Evolutionary conservation across 805 yeast species (phyloP).

Genomic region (Candida maesae): DNA sequence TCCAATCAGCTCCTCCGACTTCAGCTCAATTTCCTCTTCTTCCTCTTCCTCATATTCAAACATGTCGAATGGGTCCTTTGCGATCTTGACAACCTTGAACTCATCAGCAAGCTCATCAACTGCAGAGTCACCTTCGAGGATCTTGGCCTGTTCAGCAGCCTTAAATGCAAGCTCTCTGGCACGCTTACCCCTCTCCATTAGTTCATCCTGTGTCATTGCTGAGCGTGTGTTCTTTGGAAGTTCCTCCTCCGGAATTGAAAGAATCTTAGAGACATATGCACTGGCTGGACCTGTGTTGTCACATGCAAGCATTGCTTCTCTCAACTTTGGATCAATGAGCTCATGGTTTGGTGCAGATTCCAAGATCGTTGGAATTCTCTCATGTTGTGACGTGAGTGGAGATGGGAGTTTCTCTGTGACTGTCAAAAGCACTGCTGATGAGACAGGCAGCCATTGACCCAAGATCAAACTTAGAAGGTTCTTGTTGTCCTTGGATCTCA

Average conservation of each 20-base stretch:
- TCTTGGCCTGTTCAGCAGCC: slow-evolving; percentile 56
- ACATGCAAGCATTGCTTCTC: slow-evolving; percentile 60
- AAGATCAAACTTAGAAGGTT: slow-evolving; percentile 60
- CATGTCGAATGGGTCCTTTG: slow-evolving; percentile 35
- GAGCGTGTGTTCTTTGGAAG: slow-evolving; percentile 54
- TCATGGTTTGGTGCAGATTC: slow-evolving; percentile 51
- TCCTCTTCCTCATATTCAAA: slow-evolving; percentile 53
- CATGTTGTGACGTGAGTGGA: slow-evolving; percentile 71
- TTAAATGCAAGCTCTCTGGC: slow-evolving; percentile 66
- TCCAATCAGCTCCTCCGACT: slow-evolving; percentile 72
- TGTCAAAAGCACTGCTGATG: slow-evolving; percentile 78
- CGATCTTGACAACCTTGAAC: slow-evolving; percentile 16
- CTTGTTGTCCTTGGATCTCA: slow-evolving; percentile 73
- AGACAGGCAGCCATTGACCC: slow-evolving; percentile 93
- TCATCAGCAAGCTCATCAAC: slow-evolving; percentile 25
- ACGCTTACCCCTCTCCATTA: slow-evolving; percentile 55
- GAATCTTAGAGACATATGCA: slow-evolving; percentile 86
- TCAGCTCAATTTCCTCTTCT: slow-evolving; percentile 35
- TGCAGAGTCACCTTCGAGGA: slow-evolving; percentile 14
- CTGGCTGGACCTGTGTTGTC: slow-evolving; percentile 59
- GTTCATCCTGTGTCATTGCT: slow-evolving; percentile 48
- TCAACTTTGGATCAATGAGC: slow-evolving; percentile 45
- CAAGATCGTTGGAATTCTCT: slow-evolving; percentile 65
- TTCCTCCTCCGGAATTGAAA: slow-evolving; percentile 80
- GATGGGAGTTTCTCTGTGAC: slow-evolving; percentile 85